phyloP scores from a whole-genome alignment of 228 moss, liverwort and hornwort genomes.

The Sphagnum magellanicum region DNA sequence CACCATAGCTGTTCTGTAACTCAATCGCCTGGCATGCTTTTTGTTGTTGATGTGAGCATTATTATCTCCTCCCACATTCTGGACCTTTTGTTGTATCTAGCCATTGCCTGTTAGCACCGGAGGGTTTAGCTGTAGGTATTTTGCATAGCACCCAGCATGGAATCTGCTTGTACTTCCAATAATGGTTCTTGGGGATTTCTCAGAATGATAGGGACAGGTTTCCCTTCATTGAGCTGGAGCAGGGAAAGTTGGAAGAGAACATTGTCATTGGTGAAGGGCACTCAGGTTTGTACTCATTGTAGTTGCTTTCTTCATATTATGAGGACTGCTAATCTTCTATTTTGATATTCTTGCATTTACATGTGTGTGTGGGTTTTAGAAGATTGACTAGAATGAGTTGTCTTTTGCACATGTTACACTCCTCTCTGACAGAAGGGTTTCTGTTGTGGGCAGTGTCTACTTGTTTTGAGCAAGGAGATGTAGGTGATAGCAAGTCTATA shows the following conservation, averaged over 20 bases:
- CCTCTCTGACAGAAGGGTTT: constrained; percentile 5
- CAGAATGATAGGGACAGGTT: constrained; percentile 14
- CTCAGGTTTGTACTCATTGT: constrained; percentile 10
- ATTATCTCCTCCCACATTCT: not conserved
- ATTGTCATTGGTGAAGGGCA: constrained; percentile 27
- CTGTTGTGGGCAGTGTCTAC: constrained; percentile 53
- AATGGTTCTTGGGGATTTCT: too few relatives aligned
- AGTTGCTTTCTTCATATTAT: not conserved
- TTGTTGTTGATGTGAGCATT: constrained; percentile 26
- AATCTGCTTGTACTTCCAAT: too few relatives aligned
- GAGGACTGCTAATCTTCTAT: not conserved
- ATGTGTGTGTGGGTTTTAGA: not conserved
- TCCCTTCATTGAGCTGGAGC: constrained; percentile 42
- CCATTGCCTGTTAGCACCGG: not conserved
- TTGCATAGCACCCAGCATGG: too few relatives aligned
- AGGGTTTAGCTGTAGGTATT: too few relatives aligned
- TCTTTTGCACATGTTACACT: too few relatives aligned
- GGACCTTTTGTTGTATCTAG: not conserved
- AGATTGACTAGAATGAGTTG: not conserved
- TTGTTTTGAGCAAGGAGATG: constrained; percentile 69
- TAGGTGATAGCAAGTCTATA: constrained; percentile 40
- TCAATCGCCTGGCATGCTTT: constrained; percentile 29
- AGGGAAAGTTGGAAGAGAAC: constrained; percentile 44
- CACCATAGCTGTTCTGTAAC: constrained; percentile 14
- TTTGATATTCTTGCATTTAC: not conserved